phyloP scores from a whole-genome alignment of 306 rosid species.

The Corylus avellana region DNA sequence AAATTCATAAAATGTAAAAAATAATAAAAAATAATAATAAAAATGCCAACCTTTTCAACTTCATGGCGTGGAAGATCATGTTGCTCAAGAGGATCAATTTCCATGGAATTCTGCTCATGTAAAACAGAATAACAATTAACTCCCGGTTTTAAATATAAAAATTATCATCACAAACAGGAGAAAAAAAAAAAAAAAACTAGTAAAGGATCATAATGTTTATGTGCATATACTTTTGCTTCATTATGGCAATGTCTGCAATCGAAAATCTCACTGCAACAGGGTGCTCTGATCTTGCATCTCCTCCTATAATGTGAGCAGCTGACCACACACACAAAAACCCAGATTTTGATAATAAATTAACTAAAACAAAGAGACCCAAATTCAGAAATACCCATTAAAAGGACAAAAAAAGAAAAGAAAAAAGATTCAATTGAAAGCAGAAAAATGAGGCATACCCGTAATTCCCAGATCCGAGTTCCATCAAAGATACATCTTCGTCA shows the following conservation, averaged over 20 bases:
- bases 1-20: conserved; percentile 4
- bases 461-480: conserved; percentile 31
- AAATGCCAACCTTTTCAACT: conserved; percentile 48
- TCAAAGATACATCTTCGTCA: conserved; percentile 12
- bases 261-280: conserved; percentile 69
- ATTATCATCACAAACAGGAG: not conserved
- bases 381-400: not conserved
- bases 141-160: not conserved
- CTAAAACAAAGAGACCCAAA: too few species aligned
- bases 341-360: too few species aligned
- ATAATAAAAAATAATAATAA: too few species aligned
- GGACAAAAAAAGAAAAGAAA: not conserved
- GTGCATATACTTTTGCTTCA: conserved; percentile 55
- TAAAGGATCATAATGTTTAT: not conserved
- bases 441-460: conserved; percentile 45
- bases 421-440: not conserved
- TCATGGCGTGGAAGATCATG: conserved; percentile 72
- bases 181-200: too few species aligned
- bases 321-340: not conserved
- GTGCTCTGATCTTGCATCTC: conserved; percentile 69
- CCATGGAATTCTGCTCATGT: conserved; percentile 50
- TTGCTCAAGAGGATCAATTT: conserved; percentile 19
- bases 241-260: conserved; percentile 77
- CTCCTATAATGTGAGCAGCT: conserved; percentile 73
- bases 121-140: not conserved